These are phyloP conservation scores for Carex arenaria DNA, from an alignment of 202 grass and related monocot species.

Conservation along the genomic window DNA sequence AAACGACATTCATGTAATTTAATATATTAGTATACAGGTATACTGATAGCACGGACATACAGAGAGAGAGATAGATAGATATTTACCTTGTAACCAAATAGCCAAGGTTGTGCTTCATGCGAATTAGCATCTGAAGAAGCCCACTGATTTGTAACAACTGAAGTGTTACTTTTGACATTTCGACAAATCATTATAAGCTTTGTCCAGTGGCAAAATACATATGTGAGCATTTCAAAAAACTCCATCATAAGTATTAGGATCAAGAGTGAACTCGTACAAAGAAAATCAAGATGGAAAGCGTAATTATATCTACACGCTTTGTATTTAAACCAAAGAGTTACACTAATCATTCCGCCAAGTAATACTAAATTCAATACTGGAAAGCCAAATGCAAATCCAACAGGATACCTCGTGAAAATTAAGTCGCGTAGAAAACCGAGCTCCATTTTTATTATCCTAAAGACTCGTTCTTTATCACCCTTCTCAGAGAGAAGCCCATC, in stretches of 20 bases:
- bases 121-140: not conserved
- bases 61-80: slow-evolving; percentile 12
- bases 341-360: slow-evolving; percentile 17
- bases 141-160: slow-evolving; percentile 27
- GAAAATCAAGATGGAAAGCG: not conserved
- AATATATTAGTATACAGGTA: not conserved
- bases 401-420: slow-evolving; percentile 40
- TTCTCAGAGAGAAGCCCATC: slow-evolving; percentile 10
- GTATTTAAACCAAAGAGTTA: slow-evolving; percentile 19
- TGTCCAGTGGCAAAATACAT: slow-evolving; percentile 22
- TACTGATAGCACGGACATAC: not conserved
- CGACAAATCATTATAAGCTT: slow-evolving; percentile 14
- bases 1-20: not conserved
- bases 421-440: slow-evolving; percentile 38
- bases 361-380: slow-evolving; percentile 17
- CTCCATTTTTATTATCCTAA: slow-evolving; percentile 35
- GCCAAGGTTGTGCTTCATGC: not conserved
- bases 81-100: not conserved
- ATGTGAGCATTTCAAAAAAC: slow-evolving; percentile 1
- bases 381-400: slow-evolving; percentile 35
- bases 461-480: not conserved
- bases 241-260: not conserved
- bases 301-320: not conserved
- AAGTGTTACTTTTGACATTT: slow-evolving; percentile 1
- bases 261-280: not conserved